Conservation (phyloP, 352 stramenopile genomes). For the Achlya hypogyna region DNA sequence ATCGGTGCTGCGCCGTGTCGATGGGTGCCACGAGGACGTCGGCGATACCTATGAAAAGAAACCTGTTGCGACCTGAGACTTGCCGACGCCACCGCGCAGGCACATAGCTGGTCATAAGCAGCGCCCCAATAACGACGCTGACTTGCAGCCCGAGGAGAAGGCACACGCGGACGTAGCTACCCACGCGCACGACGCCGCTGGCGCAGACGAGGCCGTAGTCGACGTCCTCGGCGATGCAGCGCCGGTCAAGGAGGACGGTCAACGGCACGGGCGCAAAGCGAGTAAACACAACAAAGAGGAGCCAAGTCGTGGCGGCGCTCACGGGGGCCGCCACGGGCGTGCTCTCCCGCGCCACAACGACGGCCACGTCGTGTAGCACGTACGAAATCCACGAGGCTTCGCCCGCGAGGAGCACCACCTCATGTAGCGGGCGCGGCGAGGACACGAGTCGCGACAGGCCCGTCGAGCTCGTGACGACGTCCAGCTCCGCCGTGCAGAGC, state of each 20-base stretch:
- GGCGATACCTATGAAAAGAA: neutral
- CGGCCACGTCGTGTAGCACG: neutral
- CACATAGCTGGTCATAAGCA: neutral
- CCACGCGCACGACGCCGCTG: neutral
- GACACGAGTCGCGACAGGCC: neutral
- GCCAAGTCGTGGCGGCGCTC: neutral
- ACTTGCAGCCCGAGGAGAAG: neutral
- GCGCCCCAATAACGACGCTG: neutral
- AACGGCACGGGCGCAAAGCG: neutral
- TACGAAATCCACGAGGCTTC: neutral
- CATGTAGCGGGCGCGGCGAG: neutral
- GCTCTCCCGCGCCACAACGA: neutral
- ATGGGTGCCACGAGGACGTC: neutral
- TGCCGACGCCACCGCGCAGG: too few relatives aligned
- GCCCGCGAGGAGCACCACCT: neutral
- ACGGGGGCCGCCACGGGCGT: neutral
- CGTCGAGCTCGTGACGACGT: neutral
- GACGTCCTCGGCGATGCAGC: neutral
- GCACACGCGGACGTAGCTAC: neutral
- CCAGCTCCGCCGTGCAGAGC: neutral
- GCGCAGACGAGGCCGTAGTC: constrained; percentile 1
- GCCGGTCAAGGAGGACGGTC: neutral
- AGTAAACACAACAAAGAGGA: neutral
- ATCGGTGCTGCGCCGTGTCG: neutral
- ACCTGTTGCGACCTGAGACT: neutral